Base-by-base conservation (phyloP, 768 basidiomycete species). In the Pilatotrama ljubarskyi region DNA sequence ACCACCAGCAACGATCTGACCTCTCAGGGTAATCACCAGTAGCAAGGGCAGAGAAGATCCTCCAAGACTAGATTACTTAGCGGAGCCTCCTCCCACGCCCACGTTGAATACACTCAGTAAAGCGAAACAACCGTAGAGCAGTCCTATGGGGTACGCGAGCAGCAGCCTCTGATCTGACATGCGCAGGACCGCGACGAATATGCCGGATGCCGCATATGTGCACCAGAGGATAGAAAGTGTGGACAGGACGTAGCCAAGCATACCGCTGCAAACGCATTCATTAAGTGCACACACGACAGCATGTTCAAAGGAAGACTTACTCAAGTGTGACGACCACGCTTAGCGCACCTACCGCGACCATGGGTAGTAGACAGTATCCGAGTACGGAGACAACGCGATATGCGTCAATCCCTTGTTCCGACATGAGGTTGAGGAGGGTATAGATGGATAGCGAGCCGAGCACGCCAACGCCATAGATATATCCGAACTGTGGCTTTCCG, bases 401-500 rank as follows among this genome's bases (percentile, higher is more conserved):
- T 15, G 95, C 91, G 70, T 98, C 95, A 62, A 99, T 98, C 43
- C 89, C 92, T 53, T 86, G 84, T 74, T 93, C 91, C 25, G 93
- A 93, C 97, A 99, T 98, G 64, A 98, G 82, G 73, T 99, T 98
- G 64, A 99, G 84, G 59, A 99, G 87, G 52, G 88, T 85, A 80
- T 98, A 98, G 71, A 98, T 88, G 25, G 93, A 93, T 13, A 84
- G 82, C 7, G 90, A 93, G 53, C 97, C 97, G 66, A 98, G 84
- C n/a, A 98, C 83, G 53, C 91, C 96, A 63, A 99, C 92, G 37
- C 96, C 97, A 72, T 99, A 99, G 59, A 98, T 98, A 74, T 98
- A 98, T 49, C 92, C 94, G 74, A 99, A 99, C 72, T 98, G 97
- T 4, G 93, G 91, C 78, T 97, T 98, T 59, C 97, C 97, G 6